Evolutionary conservation across 768 basidiomycete species (phyloP), one percentile per base, ranked within the genome.

Genomic region (Rhodotorula kratochvilovae): DNA sequence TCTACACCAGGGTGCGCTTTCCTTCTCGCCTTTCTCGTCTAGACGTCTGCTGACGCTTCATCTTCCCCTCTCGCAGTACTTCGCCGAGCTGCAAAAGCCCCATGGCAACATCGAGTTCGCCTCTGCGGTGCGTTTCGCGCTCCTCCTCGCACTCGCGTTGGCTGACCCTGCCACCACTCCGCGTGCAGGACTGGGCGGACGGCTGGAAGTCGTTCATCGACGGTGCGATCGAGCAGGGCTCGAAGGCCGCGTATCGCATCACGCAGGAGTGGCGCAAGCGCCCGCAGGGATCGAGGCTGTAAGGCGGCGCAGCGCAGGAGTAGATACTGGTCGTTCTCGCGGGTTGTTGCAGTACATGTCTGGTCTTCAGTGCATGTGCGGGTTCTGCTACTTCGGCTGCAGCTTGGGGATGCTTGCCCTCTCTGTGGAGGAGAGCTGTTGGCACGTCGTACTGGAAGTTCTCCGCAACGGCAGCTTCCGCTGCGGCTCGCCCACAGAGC

Each of bases 21-120:
- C 17, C 31, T 33, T 8, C 17, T 8, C 33, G 5, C 7, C 31
- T 21, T 33, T 17, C 33, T 31, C 31, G 5, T 53, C 31, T 31
- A 1, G 17, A 11, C 3, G 17, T 21, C 33, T 6, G 19, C 31
- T 31, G 7, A 31, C 54, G 10, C 29, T 10, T 1, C 33, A 13
- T 5, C 31, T 33, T 15, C 4, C 54, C 17, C 19, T 21, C 54
- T 2, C 21, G 57, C 39, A 39, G 36, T 63, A 39, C 62, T 39
- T 39, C 36, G 31, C n/a, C 39, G 62, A 63, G 53, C 39, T 63
- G 19, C 36, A 63, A n/a, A 63, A 63, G 62, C 62, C 62, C 51
- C 62, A 63, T 29, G 62, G 62, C 51, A 63, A 63, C 51, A 17
- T 63, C 29, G 27, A 53, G n/a, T 63, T 42, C 21, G 50, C 62